Evolutionary conservation across 306 rosid genomes (phyloP).

Genomic region (Crataegus laevigata): DNA sequence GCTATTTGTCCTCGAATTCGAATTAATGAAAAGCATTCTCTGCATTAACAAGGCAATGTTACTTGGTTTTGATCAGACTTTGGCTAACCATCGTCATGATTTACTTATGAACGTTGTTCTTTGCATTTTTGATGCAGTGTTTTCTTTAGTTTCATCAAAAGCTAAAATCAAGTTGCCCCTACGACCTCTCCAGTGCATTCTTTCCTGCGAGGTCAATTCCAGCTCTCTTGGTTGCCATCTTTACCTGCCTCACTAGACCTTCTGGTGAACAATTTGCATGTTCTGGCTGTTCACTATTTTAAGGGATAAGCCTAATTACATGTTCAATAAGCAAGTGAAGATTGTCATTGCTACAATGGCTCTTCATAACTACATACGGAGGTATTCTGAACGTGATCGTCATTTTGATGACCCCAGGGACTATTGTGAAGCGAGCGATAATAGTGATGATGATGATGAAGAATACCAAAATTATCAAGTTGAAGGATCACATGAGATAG

Average conservation of each 20-base stretch:
- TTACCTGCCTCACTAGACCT: constrained; percentile 73
- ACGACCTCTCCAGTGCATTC: constrained; percentile 69
- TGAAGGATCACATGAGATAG: too few relatives aligned
- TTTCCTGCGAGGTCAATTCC: constrained; percentile 83
- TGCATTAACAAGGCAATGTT: neutral
- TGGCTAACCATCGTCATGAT: neutral
- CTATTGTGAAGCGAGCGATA: too few relatives aligned
- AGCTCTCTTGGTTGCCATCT: constrained; percentile 46
- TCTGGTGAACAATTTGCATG: constrained; percentile 75
- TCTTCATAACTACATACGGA: too few relatives aligned
- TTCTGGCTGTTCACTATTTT: constrained; percentile 57
- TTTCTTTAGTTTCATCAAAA: neutral
- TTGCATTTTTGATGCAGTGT: neutral
- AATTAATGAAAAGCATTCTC: neutral
- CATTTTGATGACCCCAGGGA: too few relatives aligned
- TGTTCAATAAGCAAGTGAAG: constrained; percentile 95
- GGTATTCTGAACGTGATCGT: too few relatives aligned
- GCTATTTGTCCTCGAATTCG: neutral
- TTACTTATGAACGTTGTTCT: neutral
- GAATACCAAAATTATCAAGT: too few relatives aligned
- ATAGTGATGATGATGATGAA: too few relatives aligned
- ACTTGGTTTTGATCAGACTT: neutral
- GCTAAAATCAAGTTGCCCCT: neutral
- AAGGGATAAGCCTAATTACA: too few relatives aligned
- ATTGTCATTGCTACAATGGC: too few relatives aligned